A percentile compares a stretch with the other conserved stretches of the same genome.
Conservation (phyloP, 257 asterid species). For the Lavandula angustifolia region DNA sequence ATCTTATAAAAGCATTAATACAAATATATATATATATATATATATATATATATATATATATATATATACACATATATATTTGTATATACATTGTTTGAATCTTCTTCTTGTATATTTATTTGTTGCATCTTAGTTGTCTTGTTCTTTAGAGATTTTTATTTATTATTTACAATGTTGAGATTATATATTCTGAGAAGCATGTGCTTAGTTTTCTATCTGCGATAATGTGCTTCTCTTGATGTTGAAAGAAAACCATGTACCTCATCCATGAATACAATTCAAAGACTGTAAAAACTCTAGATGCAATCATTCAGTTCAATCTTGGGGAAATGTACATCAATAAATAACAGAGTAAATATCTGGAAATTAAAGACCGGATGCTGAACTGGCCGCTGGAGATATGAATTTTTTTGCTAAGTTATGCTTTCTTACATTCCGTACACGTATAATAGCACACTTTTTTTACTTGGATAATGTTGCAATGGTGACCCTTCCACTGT, state of each 20-base stretch:
- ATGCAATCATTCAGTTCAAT: slow-evolving; percentile 6
- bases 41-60: no score
- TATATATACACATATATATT: no score
- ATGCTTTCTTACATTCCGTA: not conserved
- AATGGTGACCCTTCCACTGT: slow-evolving; percentile 26
- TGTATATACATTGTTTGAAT: not conserved
- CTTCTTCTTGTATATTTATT: not conserved
- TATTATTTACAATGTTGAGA: slow-evolving; percentile 5
- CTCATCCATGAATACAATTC: not conserved
- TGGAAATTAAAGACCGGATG: slow-evolving; percentile 25
- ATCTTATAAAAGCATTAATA: slow-evolving; percentile 12
- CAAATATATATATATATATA: no score
- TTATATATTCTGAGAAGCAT: not conserved
- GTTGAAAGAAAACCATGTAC: slow-evolving; percentile 19
- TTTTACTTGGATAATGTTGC: slow-evolving; percentile 9
- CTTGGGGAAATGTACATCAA: slow-evolving; percentile 21
- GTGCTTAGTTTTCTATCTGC: not conserved
- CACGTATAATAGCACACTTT: slow-evolving; percentile 16
- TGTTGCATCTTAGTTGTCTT: not conserved
- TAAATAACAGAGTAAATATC: slow-evolving; percentile 12
- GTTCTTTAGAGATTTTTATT: not conserved
- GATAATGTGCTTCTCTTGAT: slow-evolving; percentile 14
- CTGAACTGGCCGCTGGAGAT: slow-evolving; percentile 8
- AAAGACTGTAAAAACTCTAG: slow-evolving; percentile 7
- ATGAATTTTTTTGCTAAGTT: slow-evolving; percentile 14